Conservation (phyloP, 106 monocot genomes). For the Dioscorea dumetorum region DNA sequence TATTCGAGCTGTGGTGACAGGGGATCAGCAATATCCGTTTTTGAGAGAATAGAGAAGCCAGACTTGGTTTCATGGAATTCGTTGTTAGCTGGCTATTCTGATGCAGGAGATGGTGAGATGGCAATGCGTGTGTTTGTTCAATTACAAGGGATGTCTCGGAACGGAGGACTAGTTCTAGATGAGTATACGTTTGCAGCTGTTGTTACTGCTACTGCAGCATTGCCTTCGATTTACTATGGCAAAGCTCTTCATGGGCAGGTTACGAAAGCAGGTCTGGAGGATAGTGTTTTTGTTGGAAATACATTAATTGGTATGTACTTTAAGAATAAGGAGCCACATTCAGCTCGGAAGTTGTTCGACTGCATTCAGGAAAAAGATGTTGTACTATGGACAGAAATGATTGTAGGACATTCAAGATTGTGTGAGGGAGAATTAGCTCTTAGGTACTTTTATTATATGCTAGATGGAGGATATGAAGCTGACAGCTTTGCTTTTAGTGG, state of each 20-base stretch:
- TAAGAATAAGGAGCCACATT: constrained; percentile 44
- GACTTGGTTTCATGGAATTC: constrained; percentile 58
- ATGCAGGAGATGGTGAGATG: constrained; percentile 15
- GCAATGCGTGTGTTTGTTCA: constrained; percentile 32
- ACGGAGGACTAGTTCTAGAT: constrained; percentile 18
- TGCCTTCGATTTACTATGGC: constrained; percentile 45
- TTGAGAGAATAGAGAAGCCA: constrained; percentile 28
- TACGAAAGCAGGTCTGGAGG: constrained; percentile 42
- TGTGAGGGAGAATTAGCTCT: constrained; percentile 56
- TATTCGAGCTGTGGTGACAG: constrained; percentile 45
- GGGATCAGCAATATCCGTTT: constrained; percentile 17
- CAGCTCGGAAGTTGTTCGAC: constrained; percentile 43
- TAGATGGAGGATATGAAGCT: constrained; percentile 46
- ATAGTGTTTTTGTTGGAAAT: constrained; percentile 51
- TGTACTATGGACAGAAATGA: constrained; percentile 80
- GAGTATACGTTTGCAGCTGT: constrained; percentile 49
- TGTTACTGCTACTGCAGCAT: constrained; percentile 28
- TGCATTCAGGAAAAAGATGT: constrained; percentile 45
- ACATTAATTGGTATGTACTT: constrained; percentile 86
- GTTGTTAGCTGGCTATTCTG: constrained; percentile 33
- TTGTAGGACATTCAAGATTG: constrained; percentile 61
- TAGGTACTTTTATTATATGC: constrained; percentile 52
- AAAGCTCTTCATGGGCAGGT: constrained; percentile 67
- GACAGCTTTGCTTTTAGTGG: constrained; percentile 83
- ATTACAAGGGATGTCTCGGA: constrained; percentile 12